These are phyloP conservation scores for Botrytis medusae DNA, from an alignment of 2,329 filamentous ascomycete species.

Conservation along the genomic window DNA sequence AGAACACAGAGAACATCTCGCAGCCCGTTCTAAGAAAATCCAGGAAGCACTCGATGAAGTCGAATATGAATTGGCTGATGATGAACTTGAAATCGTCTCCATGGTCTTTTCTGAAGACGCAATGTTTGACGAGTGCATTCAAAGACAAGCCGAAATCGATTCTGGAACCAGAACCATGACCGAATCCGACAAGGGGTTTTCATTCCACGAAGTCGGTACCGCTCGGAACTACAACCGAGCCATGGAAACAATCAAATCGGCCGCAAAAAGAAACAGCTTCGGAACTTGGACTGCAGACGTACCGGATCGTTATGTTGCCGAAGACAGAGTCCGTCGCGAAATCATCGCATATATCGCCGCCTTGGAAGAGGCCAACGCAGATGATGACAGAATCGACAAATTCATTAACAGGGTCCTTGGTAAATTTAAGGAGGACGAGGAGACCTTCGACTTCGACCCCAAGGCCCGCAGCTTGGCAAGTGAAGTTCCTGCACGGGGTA, in stretches of 20 bases:
- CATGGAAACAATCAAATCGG: not conserved
- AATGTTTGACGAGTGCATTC: not conserved
- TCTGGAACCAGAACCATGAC: not conserved
- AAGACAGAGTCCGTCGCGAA: not conserved
- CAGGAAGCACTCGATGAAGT: accelerated
- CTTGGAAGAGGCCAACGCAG: accelerated
- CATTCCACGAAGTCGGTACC: not conserved
- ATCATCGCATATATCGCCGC: not conserved
- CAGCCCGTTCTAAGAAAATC: accelerated
- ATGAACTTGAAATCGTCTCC: not conserved
- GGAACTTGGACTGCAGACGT: not conserved
- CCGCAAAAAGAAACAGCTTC: not conserved
- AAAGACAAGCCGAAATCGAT: slow-evolving; percentile 12
- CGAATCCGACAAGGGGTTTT: not conserved
- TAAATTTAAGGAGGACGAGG: not conserved
- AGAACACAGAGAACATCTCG: not conserved
- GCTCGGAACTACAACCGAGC: accelerated
- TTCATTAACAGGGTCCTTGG: not conserved
- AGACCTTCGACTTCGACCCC: not conserved
- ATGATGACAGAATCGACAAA: not conserved
- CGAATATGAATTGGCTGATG: accelerated
- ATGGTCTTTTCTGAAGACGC: not conserved
- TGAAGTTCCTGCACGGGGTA: too few species aligned
- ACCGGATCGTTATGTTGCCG: not conserved
- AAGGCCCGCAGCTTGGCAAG: accelerated